These are phyloP conservation scores for Gnetum montanum DNA, from an alignment of 75 land plant genomes.

Conservation along the genomic window DNA sequence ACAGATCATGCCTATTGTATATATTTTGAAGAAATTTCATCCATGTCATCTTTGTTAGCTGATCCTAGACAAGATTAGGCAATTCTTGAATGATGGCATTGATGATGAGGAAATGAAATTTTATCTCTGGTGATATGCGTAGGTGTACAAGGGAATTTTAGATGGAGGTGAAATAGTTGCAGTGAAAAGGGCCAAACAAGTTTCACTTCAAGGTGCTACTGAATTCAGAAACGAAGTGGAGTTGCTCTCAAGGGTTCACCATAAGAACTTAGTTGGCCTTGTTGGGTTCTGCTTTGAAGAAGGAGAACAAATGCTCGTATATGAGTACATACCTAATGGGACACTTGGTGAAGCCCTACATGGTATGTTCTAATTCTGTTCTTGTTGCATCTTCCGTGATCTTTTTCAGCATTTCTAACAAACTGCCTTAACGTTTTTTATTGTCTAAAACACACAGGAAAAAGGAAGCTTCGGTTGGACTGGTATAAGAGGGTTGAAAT, in stretches of 20 bases:
- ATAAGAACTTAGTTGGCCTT: conserved; percentile 31
- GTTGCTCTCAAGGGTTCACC: conserved; percentile 30
- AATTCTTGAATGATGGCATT: too few species aligned
- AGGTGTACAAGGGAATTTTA: conserved; percentile 71
- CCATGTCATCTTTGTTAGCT: too few species aligned
- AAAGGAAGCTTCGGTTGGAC: conserved; percentile 10
- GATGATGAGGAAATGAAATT: too few species aligned
- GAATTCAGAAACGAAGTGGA: conserved; percentile 40
- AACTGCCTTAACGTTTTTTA: too few species aligned
- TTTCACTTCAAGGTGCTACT: conserved; percentile 31
- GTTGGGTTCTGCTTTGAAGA: conserved; percentile 33
- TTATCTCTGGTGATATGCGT: conserved; percentile 6
- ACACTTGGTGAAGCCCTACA: conserved; percentile 20
- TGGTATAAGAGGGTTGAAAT: conserved; percentile 20
- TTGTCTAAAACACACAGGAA: neutral
- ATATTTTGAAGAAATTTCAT: too few species aligned
- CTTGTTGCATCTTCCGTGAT: too few species aligned
- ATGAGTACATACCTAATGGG: conserved; percentile 30
- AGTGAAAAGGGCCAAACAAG: conserved; percentile 67
- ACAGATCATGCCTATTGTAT: too few species aligned
- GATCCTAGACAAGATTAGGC: too few species aligned
- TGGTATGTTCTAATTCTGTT: conserved; percentile 25
- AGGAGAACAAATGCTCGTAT: conserved; percentile 38
- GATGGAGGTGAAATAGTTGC: conserved; percentile 56
- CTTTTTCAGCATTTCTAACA: too few species aligned